Evolutionary conservation across 176 grass and related monocot species (phyloP), one percentile per base, ranked within the genome.

Genomic region (Elymus sibiricus): DNA sequence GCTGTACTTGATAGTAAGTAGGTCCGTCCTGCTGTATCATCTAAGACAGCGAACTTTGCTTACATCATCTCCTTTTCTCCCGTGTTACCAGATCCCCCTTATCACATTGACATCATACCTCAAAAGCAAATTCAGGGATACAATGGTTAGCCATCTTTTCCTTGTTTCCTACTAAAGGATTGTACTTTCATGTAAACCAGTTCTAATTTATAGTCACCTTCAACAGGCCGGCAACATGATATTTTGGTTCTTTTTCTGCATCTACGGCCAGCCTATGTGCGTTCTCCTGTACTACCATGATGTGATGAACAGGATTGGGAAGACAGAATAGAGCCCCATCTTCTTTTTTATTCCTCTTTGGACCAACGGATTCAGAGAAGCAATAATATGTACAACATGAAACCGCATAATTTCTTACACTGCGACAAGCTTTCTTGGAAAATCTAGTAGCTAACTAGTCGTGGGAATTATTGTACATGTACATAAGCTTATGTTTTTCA

Each of bases 221-320:
- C 16, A 42, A 72, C 87, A 98, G 96, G 92, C 95, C 78, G 96
- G 96, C 39, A 98, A 98, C 86, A 98, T 98, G 96, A 94, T 95
- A 55, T 95, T 98, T 80, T 98, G 96, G 93, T 94, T 98, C 90
- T 95, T 98, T 83, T 98, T 98, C 89, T 89, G 96, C 84, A 98
- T 98, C 77, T 86, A 94, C 17, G 93, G 96, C 56, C 96, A 98
- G 61, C 96, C 96, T 19, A 98, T 98, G 96, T 91, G 93, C 13
- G 53, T 98, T 89, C 93, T 98, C 25, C 85, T 98, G 74, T 98
- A 98, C 72, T 98, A 94, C 79, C 93, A 98, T 85, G 96, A 98
- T 81, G 96, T 98, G 61, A 98, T 98, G 93, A 98, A 98, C 86
- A 83, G 96, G 84, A 84, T 87, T 7, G 76, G 74, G 19, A 84